A percentile compares a stretch with the other conserved stretches of the same genome.
Conservation (phyloP, 1,284 basidiomycete genomes). For the Cutaneotrichosporon cavernicola region DNA sequence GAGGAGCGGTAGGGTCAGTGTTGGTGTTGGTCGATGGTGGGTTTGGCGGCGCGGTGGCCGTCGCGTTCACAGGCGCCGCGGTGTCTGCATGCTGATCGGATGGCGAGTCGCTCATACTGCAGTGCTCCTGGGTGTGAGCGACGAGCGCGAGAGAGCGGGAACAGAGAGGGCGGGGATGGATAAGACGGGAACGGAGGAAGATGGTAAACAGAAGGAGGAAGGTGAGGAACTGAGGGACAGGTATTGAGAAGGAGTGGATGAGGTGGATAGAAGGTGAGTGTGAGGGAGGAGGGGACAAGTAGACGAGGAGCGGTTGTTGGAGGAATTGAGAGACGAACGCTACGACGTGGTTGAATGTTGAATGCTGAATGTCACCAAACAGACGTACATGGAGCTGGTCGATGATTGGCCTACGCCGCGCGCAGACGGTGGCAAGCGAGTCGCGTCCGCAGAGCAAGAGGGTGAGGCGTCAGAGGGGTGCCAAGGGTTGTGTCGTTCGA, state of each 20-base stretch:
- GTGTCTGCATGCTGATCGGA: slow-evolving; percentile 13
- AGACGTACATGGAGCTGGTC: not conserved
- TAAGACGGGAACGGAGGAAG: not conserved
- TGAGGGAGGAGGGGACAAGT: not conserved
- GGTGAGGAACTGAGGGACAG: not conserved
- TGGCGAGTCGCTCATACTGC: slow-evolving; percentile 28
- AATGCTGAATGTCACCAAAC: not conserved
- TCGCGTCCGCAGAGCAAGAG: not conserved
- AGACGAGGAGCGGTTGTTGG: not conserved
- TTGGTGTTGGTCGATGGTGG: not conserved
- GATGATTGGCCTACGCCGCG: not conserved
- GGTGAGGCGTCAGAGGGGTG: too few species aligned
- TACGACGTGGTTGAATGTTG: not conserved
- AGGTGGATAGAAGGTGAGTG: not conserved
- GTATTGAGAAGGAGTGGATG: not conserved
- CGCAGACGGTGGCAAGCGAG: not conserved
- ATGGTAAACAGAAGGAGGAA: not conserved
- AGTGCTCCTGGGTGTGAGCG: slow-evolving; percentile 16
- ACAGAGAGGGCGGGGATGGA: not conserved
- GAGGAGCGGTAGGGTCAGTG: not conserved
- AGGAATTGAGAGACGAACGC: not conserved
- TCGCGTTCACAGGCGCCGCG: not conserved
- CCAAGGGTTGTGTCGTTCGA: not conserved
- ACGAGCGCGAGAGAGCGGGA: not conserved
- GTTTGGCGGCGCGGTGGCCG: not conserved